Evolutionary conservation across 768 basidiomycete species (phyloP).

Genomic region (Amanita jacksonii): DNA sequence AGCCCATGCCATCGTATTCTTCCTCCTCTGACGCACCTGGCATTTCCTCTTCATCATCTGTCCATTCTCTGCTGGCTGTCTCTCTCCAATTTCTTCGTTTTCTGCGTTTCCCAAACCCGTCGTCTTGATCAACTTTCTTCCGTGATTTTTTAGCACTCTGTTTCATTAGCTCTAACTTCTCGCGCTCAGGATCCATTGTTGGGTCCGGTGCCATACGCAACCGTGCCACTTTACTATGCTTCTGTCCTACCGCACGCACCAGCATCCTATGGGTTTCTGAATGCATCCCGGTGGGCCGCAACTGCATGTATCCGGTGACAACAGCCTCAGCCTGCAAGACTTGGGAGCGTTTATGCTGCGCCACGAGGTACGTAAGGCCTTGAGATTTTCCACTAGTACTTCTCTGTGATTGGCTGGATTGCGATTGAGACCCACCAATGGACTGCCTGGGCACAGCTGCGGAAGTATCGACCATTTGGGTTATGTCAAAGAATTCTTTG

Average conservation of each 20-base stretch:
- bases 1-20: conserved; percentile 37
- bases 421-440: conserved; percentile 37
- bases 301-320: conserved; percentile 73
- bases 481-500: conserved; percentile 90
- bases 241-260: conserved; percentile 78
- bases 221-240: conserved; percentile 73
- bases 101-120: conserved; percentile 36
- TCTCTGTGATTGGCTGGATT: conserved; percentile 30
- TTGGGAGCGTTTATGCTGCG: conserved; percentile 78
- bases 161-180: conserved; percentile 58
- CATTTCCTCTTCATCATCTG: conserved; percentile 68
- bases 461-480: conserved; percentile 68
- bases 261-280: conserved; percentile 85
- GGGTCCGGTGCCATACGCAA: conserved; percentile 77
- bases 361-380: conserved; percentile 82
- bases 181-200: conserved; percentile 65
- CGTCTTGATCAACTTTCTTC: conserved; percentile 43
- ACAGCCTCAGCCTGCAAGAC: conserved; percentile 82
- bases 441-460: conserved; percentile 53
- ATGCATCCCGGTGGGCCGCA: conserved; percentile 86
- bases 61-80: conserved; percentile 33
- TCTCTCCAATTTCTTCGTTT: conserved; percentile 37
- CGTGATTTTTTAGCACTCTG: conserved; percentile 55
- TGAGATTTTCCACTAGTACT: conserved; percentile 40
- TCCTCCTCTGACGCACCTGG: conserved; percentile 48